Conservation (phyloP, 208 protist species). For the Herpetomonas samuelpessoai region DNA sequence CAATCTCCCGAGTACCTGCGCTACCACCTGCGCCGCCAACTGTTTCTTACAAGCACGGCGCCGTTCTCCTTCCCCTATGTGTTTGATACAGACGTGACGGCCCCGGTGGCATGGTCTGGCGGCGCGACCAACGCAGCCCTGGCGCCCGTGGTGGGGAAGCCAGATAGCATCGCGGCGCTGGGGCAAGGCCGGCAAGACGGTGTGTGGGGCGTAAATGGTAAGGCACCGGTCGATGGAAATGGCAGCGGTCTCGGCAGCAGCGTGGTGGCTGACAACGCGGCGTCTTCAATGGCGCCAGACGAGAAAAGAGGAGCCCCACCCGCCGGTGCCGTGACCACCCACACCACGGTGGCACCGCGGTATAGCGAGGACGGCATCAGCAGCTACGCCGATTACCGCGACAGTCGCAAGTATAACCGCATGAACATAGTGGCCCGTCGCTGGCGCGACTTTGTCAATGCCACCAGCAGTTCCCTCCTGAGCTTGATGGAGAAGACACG, state of each 20-base stretch:
- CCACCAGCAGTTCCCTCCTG: slow-evolving; percentile 34
- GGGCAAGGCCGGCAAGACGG: neutral
- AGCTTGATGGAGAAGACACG: slow-evolving; percentile 25
- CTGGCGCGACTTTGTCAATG: slow-evolving; percentile 31
- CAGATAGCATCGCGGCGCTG: no score
- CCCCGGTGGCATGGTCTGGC: neutral
- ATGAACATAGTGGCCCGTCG: slow-evolving; percentile 26
- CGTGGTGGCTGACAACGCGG: no score
- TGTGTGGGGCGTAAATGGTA: neutral
- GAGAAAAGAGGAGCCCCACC: no score
- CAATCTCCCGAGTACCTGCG: neutral
- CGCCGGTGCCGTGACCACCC: slow-evolving; percentile 19
- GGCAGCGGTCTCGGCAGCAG: slow-evolving; percentile 7
- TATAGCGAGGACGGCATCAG: slow-evolving; percentile 17
- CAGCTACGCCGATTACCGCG: slow-evolving; percentile 47
- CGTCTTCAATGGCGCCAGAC: no score
- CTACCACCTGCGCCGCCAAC: slow-evolving; percentile 34
- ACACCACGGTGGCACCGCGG: slow-evolving; percentile 17
- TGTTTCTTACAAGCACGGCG: slow-evolving; percentile 64
- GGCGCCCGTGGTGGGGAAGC: neutral
- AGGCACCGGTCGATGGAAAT: slow-evolving; percentile 9
- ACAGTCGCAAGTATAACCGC: slow-evolving; percentile 24
- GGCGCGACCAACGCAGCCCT: neutral
- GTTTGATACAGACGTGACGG: slow-evolving; percentile 40
- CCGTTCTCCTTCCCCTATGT: slow-evolving; percentile 79